Conservation (phyloP, 495 filamentous ascomycete genomes). For the Talaromyces thailandensis region DNA sequence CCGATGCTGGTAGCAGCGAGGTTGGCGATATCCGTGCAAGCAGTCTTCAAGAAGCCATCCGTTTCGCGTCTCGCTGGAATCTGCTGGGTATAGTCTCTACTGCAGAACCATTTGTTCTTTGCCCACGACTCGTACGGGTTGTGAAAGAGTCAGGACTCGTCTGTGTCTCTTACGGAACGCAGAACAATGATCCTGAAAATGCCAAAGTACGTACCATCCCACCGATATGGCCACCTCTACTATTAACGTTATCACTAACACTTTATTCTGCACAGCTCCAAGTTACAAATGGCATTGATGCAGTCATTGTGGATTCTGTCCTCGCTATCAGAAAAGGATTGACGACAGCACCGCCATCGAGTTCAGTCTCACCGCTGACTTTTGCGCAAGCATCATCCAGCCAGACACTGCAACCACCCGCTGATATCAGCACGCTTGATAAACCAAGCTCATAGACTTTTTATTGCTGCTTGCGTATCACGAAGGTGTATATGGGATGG, state of each 20-base stretch:
- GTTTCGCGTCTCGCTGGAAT: conserved; percentile 92
- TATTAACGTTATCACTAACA: conserved; percentile 12
- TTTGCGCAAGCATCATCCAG: neutral
- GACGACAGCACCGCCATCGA: neutral
- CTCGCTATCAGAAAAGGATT: conserved; percentile 65
- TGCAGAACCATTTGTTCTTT: conserved; percentile 76
- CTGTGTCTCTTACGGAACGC: conserved; percentile 84
- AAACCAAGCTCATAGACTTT: neutral
- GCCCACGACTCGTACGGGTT: conserved; percentile 86
- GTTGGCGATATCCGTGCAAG: conserved; percentile 87
- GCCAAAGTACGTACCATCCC: conserved; percentile 57
- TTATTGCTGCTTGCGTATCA: neutral
- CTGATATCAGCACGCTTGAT: conserved; percentile 2
- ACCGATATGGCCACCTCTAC: neutral
- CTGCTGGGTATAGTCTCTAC: conserved; percentile 80
- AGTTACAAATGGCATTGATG: conserved; percentile 92
- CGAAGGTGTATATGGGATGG: neutral
- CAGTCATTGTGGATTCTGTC: conserved; percentile 92
- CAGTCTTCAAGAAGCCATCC: conserved; percentile 88
- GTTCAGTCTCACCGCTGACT: neutral
- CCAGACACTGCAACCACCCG: conserved; percentile 1
- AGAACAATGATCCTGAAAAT: conserved; percentile 80
- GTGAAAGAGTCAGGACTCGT: conserved; percentile 92
- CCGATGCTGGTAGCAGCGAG: conserved; percentile 66
- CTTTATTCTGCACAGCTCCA: conserved; percentile 50